Conservation (phyloP, 2,329 filamentous ascomycete species). For the Huntiella moniliformis region DNA sequence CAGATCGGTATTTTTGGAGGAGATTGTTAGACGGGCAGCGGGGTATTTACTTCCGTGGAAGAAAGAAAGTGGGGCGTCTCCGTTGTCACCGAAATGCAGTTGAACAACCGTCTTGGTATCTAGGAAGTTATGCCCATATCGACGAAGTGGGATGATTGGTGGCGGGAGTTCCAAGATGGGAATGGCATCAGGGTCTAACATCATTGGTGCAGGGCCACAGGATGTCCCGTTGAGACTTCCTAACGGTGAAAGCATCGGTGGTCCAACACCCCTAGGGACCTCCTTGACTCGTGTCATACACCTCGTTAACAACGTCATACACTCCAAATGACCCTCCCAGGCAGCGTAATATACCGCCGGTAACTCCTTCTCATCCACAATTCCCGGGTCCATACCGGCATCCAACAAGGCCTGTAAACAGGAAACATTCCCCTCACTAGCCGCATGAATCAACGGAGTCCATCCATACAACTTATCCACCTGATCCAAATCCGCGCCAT, state of each 20-base stretch:
- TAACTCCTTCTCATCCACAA: constrained; percentile 78
- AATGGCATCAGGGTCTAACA: constrained; percentile 69
- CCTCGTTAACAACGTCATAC: constrained; percentile 70
- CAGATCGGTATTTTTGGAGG: constrained; percentile 85
- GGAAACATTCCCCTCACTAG: constrained; percentile 83
- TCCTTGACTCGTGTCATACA: constrained; percentile 17
- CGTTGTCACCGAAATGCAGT: constrained; percentile 58
- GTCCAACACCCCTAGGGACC: constrained; percentile 15
- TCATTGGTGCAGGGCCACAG: constrained; percentile 38
- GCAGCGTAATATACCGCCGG: constrained; percentile 96
- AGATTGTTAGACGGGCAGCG: constrained; percentile 84
- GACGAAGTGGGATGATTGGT: constrained; percentile 81
- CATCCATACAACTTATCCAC: constrained; percentile 91
- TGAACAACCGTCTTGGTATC: constrained; percentile 95
- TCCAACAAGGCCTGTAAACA: constrained; percentile 69
- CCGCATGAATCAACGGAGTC: constrained; percentile 91
- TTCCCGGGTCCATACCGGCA: constrained; percentile 57
- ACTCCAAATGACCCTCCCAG: constrained; percentile 91
- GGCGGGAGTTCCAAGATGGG: constrained; percentile 82
- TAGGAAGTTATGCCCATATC: constrained; percentile 96
- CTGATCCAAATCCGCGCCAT: constrained; percentile 80
- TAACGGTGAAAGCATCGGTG: constrained; percentile 20
- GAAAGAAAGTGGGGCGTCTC: constrained; percentile 67
- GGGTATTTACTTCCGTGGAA: constrained; percentile 96
- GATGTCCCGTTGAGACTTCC: constrained; percentile 26